Conservation (phyloP, 805 yeast genomes). For the Ogataea corticis region DNA sequence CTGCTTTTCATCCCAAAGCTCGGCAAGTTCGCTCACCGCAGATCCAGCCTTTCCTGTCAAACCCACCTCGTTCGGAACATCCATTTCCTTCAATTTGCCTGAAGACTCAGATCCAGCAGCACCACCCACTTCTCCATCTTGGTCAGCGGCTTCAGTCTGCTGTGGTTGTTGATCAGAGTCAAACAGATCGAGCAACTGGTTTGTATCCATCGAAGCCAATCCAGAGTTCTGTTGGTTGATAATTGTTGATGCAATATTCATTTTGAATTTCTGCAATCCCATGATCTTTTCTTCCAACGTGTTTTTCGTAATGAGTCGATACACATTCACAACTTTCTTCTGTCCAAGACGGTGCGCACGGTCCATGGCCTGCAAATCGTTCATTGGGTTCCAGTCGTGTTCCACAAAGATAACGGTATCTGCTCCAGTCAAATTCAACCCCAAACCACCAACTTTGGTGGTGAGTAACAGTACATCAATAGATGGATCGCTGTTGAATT, state of each 20-base stretch:
- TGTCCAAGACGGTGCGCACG: conserved; percentile 98
- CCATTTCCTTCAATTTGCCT: conserved; percentile 25
- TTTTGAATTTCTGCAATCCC: conserved; percentile 97
- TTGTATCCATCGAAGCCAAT: conserved; percentile 92
- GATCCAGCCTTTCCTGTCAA: conserved; percentile 83
- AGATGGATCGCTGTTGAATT: conserved; percentile 95
- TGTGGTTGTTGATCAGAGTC: conserved; percentile 58
- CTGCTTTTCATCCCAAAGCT: conserved; percentile 94
- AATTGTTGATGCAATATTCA: conserved; percentile 95
- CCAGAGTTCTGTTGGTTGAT: conserved; percentile 98
- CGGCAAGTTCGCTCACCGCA: conserved; percentile 85
- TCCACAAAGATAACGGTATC: conserved; percentile 99
- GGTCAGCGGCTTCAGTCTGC: conserved; percentile 26
- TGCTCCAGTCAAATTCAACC: conserved; percentile 95
- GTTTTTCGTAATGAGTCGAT: conserved; percentile 86
- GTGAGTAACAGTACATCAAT: conserved; percentile 90
- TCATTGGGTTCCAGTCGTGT: conserved; percentile 99
- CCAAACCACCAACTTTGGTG: conserved; percentile 98
- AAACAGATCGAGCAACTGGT: conserved; percentile 86
- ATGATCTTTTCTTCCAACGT: conserved; percentile 96
- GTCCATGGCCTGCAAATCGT: conserved; percentile 98
- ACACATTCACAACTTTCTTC: conserved; percentile 95
- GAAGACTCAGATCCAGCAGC: conserved; percentile 18
- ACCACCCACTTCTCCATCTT: conserved; percentile 23
- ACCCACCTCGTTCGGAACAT: conserved; percentile 63